These are phyloP conservation scores for Oryza meridionalis DNA, from an alignment of 176 grass and related monocot genomes.

Conservation along the genomic window DNA sequence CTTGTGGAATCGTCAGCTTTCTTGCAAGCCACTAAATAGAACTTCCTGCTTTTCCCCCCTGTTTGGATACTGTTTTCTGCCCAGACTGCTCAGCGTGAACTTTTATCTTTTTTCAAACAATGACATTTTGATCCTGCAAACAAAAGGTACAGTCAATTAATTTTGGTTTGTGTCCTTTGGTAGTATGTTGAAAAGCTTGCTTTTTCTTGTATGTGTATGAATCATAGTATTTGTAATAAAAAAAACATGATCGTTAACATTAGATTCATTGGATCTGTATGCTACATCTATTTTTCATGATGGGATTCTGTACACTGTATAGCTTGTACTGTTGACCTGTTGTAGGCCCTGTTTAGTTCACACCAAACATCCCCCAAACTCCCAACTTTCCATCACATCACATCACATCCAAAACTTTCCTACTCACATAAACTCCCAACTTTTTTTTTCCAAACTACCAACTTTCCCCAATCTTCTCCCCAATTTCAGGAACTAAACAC, in stretches of 20 bases:
- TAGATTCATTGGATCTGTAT: neutral
- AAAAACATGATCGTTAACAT: neutral
- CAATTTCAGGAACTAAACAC: no score
- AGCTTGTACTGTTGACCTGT: neutral
- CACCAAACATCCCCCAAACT: no score
- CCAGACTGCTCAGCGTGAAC: constrained; percentile 1
- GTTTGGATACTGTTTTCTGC: constrained; percentile 17
- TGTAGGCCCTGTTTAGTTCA: no score
- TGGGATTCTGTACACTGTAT: neutral
- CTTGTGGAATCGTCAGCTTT: constrained; percentile 18
- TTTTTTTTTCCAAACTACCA: no score
- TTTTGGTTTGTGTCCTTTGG: neutral
- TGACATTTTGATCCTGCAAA: neutral
- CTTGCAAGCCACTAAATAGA: constrained; percentile 16
- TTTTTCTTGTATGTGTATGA: neutral
- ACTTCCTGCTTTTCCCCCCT: neutral
- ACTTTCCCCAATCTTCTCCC: no score
- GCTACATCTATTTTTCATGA: neutral
- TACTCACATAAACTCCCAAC: no score
- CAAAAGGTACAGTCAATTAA: neutral
- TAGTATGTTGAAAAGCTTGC: neutral
- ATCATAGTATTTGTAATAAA: constrained; percentile 7
- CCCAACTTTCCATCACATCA: no score
- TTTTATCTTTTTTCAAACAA: neutral
- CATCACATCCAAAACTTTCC: no score